These are phyloP conservation scores for Tulasnella sp. DNA, from an alignment of 768 basidiomycete species.

Conservation along the genomic window DNA sequence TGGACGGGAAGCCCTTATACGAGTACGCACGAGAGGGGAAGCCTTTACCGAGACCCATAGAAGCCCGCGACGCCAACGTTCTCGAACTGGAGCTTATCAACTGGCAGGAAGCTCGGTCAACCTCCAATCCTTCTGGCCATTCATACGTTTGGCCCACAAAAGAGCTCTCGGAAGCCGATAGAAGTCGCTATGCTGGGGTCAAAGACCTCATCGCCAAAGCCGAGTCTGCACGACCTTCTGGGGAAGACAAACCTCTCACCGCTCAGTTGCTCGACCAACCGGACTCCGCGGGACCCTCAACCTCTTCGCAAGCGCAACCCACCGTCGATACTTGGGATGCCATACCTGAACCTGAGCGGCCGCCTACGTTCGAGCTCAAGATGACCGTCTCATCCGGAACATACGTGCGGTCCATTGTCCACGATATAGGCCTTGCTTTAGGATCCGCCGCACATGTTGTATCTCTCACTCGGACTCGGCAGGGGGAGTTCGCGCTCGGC, in stretches of 20 bases:
- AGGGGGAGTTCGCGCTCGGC: slow-evolving; percentile 66
- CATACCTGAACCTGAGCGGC: slow-evolving; percentile 40
- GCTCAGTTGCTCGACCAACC: slow-evolving; percentile 6
- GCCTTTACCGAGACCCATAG: slow-evolving; percentile 93
- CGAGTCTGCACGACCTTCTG: slow-evolving; percentile 24
- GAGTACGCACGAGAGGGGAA: slow-evolving; percentile 93
- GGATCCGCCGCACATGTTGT: slow-evolving; percentile 94
- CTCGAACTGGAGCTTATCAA: slow-evolving; percentile 76
- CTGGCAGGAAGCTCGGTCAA: slow-evolving; percentile 56
- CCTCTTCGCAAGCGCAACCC: neutral
- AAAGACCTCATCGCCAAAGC: slow-evolving; percentile 27
- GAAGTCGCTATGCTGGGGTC: slow-evolving; percentile 61
- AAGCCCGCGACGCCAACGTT: slow-evolving; percentile 78
- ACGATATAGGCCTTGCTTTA: slow-evolving; percentile 84
- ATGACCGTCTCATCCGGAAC: slow-evolving; percentile 98
- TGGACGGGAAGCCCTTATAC: slow-evolving; percentile 94
- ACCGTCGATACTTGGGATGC: neutral
- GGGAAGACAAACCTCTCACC: neutral
- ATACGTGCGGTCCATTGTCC: slow-evolving; percentile 93
- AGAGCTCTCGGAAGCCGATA: slow-evolving; percentile 67
- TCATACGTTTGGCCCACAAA: slow-evolving; percentile 75
- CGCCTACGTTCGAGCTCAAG: slow-evolving; percentile 80
- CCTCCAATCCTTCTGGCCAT: slow-evolving; percentile 60
- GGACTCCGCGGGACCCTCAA: neutral
- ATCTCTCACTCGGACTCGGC: slow-evolving; percentile 82